These are phyloP conservation scores for Tilletia horrida DNA, from an alignment of 1,284 basidiomycete species.

Conservation along the genomic window DNA sequence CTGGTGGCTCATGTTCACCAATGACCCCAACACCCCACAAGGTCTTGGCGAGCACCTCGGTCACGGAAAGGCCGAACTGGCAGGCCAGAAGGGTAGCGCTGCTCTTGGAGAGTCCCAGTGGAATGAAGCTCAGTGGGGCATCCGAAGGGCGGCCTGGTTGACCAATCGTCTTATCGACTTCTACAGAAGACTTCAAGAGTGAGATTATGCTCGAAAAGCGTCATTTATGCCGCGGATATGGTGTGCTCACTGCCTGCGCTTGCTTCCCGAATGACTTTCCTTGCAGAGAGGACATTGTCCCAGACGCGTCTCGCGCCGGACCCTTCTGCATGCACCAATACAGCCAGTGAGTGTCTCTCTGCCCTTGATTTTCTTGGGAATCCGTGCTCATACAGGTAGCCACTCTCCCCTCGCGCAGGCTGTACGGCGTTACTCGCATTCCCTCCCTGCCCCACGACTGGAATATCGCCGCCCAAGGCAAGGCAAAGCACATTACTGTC, in stretches of 20 bases:
- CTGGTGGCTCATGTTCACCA: conserved; percentile 87
- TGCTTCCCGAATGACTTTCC: neutral
- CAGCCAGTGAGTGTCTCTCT: conserved; percentile 56
- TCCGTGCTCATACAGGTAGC: no score
- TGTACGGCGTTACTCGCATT: conserved; percentile 54
- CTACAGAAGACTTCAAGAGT: conserved; percentile 68
- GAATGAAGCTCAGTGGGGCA: conserved; percentile 67
- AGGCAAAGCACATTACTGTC: conserved; percentile 67
- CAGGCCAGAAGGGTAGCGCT: conserved; percentile 60
- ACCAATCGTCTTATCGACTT: conserved; percentile 73
- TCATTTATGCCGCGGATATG: conserved; percentile 18
- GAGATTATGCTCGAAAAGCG: conserved; percentile 25
- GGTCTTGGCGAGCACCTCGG: conserved; percentile 38
- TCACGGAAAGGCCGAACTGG: conserved; percentile 44
- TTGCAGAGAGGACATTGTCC: conserved; percentile 60
- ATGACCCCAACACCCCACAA: conserved; percentile 59
- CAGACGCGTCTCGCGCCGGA: conserved; percentile 61
- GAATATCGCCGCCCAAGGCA: conserved; percentile 56
- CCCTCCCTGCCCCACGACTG: conserved; percentile 57
- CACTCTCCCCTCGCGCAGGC: conserved; percentile 65
- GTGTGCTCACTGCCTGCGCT: neutral
- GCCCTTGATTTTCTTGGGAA: conserved; percentile 23
- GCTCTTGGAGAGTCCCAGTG: conserved; percentile 50
- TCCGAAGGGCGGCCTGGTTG: conserved; percentile 80
- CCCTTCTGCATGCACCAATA: conserved; percentile 64